phyloP scores from a whole-genome alignment of 495 filamentous ascomycete genomes.

The Staphylotrichum tortipilum region DNA sequence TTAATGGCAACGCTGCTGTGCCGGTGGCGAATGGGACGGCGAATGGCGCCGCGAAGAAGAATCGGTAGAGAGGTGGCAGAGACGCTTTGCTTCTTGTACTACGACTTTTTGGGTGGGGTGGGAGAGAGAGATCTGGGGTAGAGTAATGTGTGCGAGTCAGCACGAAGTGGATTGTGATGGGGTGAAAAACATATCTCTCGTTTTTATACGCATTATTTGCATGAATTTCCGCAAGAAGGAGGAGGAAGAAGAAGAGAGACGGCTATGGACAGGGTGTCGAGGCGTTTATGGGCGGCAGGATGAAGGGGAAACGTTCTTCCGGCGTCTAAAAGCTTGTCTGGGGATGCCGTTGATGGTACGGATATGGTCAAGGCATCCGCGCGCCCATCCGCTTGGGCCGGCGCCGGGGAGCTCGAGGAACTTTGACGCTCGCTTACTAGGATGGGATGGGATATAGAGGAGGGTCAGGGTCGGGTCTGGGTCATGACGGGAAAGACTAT shows the following conservation, averaged over 20 bases:
- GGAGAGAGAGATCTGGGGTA: too few relatives aligned
- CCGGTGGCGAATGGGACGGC: conserved; percentile 2
- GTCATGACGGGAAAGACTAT: not conserved
- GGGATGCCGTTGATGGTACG: not conserved
- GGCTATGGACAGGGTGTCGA: conserved; percentile 3
- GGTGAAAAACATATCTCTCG: not conserved
- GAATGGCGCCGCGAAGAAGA: conserved; percentile 2
- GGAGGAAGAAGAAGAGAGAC: too few relatives aligned
- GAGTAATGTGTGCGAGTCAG: too few relatives aligned
- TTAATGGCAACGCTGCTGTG: too few relatives aligned
- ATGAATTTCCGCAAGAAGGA: too few relatives aligned
- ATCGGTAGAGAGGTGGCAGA: not conserved
- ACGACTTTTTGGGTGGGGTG: too few relatives aligned
- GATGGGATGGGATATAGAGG: not conserved
- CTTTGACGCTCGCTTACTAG: conserved; percentile 1
- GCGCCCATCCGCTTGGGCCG: conserved; percentile 4
- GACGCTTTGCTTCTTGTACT: too few relatives aligned
- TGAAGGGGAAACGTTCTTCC: not conserved
- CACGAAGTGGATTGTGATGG: not conserved
- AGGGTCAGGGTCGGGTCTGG: not conserved
- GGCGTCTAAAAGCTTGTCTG: not conserved
- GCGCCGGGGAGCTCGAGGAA: not conserved
- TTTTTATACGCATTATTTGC: not conserved
- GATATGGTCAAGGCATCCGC: not conserved
- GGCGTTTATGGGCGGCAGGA: conserved; percentile 8